phyloP scores from a whole-genome alignment of 768 basidiomycete species.

The Lactarius sp. region DNA sequence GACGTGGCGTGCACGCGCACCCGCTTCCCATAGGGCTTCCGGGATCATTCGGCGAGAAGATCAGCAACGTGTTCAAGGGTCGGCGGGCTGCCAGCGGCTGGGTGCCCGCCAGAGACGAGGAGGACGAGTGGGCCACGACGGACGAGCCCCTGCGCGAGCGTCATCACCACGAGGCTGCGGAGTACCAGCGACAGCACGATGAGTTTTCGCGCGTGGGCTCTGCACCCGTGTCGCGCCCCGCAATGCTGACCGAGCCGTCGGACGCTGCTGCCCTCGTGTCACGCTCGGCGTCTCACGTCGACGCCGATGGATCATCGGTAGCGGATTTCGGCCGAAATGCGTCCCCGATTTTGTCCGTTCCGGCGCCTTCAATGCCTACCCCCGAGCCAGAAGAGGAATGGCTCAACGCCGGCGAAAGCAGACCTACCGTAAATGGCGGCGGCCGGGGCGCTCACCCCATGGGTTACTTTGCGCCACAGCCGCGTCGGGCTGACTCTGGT shows the following conservation, averaged over 20 bases:
- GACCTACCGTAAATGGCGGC: background rate
- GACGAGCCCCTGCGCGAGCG: slow-evolving; percentile 18
- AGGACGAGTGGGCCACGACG: slow-evolving; percentile 20
- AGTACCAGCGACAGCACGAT: background rate
- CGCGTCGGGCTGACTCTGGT: slow-evolving; percentile 17
- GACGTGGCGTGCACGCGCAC: slow-evolving; percentile 13
- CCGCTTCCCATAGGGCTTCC: slow-evolving; percentile 25
- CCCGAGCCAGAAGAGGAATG: slow-evolving; percentile 13
- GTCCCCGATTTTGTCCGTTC: background rate
- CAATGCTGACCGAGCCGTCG: background rate
- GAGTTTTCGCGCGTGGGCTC: slow-evolving; percentile 1
- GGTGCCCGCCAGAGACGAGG: slow-evolving; percentile 17
- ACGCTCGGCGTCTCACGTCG: slow-evolving; percentile 16
- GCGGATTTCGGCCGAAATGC: background rate
- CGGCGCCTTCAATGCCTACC: background rate
- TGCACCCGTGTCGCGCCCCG: background rate
- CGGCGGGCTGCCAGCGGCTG: slow-evolving; percentile 19
- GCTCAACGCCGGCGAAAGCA: background rate
- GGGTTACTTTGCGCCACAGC: slow-evolving; percentile 2
- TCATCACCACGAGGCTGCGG: background rate
- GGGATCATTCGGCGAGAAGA: slow-evolving; percentile 21
- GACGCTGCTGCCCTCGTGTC: background rate
- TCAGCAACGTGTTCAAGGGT: slow-evolving; percentile 23
- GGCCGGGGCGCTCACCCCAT: background rate
- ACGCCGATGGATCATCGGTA: background rate